Percentiles rank a stretch among this genome's conserved stretches.
These are phyloP conservation scores for Truncatella angustata DNA, from an alignment of 2,329 filamentous ascomycete genomes.

Conservation along the genomic window DNA sequence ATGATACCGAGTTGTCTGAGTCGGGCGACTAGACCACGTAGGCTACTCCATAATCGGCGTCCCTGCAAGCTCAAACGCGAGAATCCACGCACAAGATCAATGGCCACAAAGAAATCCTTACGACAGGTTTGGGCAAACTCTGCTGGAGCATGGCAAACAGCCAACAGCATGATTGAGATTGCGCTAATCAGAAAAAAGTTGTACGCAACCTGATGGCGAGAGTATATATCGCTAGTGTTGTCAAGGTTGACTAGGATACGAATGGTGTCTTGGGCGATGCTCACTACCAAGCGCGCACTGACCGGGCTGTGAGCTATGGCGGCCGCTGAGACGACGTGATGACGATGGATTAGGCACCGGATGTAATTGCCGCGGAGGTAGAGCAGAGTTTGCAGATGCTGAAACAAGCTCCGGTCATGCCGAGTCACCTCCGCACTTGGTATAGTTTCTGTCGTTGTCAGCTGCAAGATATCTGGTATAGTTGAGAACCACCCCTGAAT, in stretches of 20 bases:
- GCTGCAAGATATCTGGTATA: not conserved
- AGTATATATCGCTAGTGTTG: slow-evolving; percentile 5
- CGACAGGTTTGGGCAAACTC: slow-evolving; percentile 1
- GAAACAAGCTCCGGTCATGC: not conserved
- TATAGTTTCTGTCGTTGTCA: not conserved
- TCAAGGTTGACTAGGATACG: not conserved
- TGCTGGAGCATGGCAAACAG: slow-evolving; percentile 4
- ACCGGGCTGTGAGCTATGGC: not conserved
- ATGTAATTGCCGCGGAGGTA: slow-evolving; percentile 9
- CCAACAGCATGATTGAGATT: slow-evolving; percentile 3
- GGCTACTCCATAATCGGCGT: slow-evolving; percentile 2
- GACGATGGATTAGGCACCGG: slow-evolving; percentile 1
- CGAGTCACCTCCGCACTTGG: not conserved
- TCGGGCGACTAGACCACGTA: slow-evolving; percentile 1
- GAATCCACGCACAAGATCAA: slow-evolving; percentile 2
- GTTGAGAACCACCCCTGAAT: slow-evolving; percentile 3
- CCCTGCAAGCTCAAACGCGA: slow-evolving; percentile 1
- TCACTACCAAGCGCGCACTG: not conserved
- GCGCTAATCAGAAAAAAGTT: slow-evolving; percentile 6
- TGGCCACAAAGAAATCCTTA: not conserved
- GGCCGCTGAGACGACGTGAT: not conserved
- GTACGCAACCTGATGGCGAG: slow-evolving; percentile 1
- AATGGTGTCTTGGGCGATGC: slow-evolving; percentile 5
- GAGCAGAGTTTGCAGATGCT: not conserved
- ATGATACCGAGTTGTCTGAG: slow-evolving; percentile 1